Base-by-base conservation (phyloP, 768 basidiomycete species). In the Butyriboletus loyo region DNA sequence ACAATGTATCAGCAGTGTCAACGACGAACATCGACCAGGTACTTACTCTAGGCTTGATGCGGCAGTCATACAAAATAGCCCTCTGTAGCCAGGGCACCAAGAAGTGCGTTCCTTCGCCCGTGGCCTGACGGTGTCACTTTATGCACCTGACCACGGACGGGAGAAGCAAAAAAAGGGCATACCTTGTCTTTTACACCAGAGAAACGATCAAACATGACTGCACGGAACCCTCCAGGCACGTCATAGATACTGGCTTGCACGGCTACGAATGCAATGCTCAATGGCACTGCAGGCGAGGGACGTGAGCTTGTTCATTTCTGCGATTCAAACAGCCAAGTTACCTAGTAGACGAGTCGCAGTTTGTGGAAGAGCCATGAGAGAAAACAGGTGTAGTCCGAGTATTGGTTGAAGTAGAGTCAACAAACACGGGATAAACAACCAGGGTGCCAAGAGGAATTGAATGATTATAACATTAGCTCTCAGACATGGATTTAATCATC, bases 201-300 rank as follows among this genome's bases (percentile, higher is more conserved):
- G 68, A 99, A 98, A 63, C 96, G 81, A 73, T 98, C 96, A 73
- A 99, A 98, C 88, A 98, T 95, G 58, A 99, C 95, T 34, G 95
- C 95, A 52, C 89, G 80, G 73, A 86, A 93, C 38, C 95, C 95
- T 60, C 95, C 83, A 44, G 95, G 95, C 37, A 97, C 94, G 75
- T 81, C 80, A 52, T 82, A 81, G 34, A 82, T 71, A 53, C 81
- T 85, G 48, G 81, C 74, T 62, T 79, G 77, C 42, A 75, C 60
- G 22, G 67, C 68, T 32, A 71, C 76, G 46, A 74, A 64, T 50
- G 76, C 75, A 45, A 70, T 49, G 31, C 82, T 67, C 41, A 75
- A 76, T 37, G 68, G 71, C 40, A 72, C 62, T 72, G 41, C 38
- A 25, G 22, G 39, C 25, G 14, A 2, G 5, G 21, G 27, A 39